Conservation (phyloP, 768 basidiomycete genomes). For the Pisolithus marmoratus region DNA sequence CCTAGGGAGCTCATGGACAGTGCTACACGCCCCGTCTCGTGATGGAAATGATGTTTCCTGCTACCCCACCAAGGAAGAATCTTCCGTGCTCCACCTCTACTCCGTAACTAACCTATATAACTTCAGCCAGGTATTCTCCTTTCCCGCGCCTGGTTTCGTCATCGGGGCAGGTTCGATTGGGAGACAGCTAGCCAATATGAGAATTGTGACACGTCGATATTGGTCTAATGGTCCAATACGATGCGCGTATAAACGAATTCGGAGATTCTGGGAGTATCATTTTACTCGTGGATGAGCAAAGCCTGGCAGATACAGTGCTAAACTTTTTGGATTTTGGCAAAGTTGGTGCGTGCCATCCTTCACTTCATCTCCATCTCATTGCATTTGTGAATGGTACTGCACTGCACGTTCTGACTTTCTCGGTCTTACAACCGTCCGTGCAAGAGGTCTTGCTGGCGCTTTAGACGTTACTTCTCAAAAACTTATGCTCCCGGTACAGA, state of each 20-base stretch:
- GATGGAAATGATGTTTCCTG: conserved; percentile 65
- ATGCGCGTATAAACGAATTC: conserved; percentile 93
- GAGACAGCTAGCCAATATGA: conserved; percentile 62
- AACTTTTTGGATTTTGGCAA: conserved; percentile 83
- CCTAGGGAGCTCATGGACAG: conserved; percentile 67
- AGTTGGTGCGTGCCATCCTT: conserved; percentile 70
- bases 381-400: conserved; percentile 3
- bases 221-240: conserved; percentile 69
- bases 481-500: conserved; percentile 82
- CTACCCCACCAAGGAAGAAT: conserved; percentile 45
- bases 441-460: conserved; percentile 77
- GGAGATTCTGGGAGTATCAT: conserved; percentile 83
- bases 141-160: conserved; percentile 87
- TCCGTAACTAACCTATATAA: conserved; percentile 93
- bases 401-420: neutral
- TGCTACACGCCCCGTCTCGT: conserved; percentile 52
- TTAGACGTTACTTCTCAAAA: conserved; percentile 97
- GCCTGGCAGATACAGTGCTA: conserved; percentile 54
- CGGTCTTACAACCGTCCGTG: conserved; percentile 59
- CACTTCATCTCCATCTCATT: too few species aligned
- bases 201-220: conserved; percentile 90
- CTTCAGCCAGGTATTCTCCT: conserved; percentile 90
- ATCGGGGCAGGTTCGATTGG: conserved; percentile 97
- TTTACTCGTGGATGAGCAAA: conserved; percentile 83
- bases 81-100: conserved; percentile 85